Base-by-base conservation (phyloP, 2,329 filamentous ascomycete genomes). In the Fusarium hainanense region DNA sequence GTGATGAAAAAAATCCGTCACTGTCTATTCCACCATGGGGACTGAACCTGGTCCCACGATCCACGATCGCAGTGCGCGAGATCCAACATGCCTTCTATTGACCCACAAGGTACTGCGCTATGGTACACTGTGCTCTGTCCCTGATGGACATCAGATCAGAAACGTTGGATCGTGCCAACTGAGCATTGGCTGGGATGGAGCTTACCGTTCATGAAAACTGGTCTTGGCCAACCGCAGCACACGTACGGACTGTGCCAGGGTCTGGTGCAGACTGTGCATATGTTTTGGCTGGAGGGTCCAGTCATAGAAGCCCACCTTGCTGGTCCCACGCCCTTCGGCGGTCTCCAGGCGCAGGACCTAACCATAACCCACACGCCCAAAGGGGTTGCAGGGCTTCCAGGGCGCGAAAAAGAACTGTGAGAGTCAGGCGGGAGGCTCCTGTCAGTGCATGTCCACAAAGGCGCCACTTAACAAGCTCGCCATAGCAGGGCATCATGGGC, bases 391-490 rank as follows among this genome's bases (percentile, higher is more conserved):
- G 62, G 66, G 68, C 60, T 59, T 62, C 25, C 61, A 69, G 66
- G 48, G 46, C 58, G 63, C 69, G 56, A 58, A 56, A 40, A 42
- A 54, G 58, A 66, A 66, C 42, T 69, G 66, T 43, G 43, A 74
- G 63, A 69, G 72, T 72, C 73, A 75, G 71, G 71, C 72, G 72
- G 69, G 59, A 73, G 61, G 56, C 65, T 65, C 62, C 70, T 72
- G 57, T 62, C 57, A 65, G 52, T 72, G 58, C 41, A 61, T 70
- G 54, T 58, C 68, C 69, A 72, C 66, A 34, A 58, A 64, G 63
- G 73, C 59, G 71, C 73, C 73, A 75, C 73, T 66, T 65, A 66
- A 74, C 73, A 74, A 75, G 71, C 71, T 75, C 71, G 52, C 69
- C 73, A 75, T 74, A 58, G 59, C 70, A 75, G 60, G 71, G 65